Percentiles rank a stretch among this genome's conserved stretches.
phyloP scores from a whole-genome alignment of 805 yeast species.

The Wickerhamomyces ciferrii region DNA sequence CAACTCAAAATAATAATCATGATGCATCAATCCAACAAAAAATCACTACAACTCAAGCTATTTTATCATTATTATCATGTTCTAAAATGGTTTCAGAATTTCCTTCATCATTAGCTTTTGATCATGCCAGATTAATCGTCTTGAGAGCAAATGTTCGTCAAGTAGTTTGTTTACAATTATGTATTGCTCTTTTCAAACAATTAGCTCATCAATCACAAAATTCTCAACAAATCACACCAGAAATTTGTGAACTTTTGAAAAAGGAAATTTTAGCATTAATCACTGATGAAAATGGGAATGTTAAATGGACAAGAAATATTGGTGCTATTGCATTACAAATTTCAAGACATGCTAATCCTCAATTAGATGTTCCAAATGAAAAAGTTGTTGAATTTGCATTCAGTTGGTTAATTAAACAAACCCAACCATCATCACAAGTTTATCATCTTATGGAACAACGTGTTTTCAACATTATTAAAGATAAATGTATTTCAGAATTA shows the following conservation, averaged over 20 bases:
- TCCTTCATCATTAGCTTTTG: slow-evolving; percentile 81
- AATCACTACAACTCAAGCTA: slow-evolving; percentile 26
- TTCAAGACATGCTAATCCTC: slow-evolving; percentile 31
- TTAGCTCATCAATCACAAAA: slow-evolving; percentile 28
- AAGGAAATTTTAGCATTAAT: slow-evolving; percentile 74
- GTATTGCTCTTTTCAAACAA: slow-evolving; percentile 69
- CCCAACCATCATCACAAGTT: slow-evolving; percentile 76
- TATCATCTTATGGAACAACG: slow-evolving; percentile 72
- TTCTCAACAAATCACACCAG: slow-evolving; percentile 27
- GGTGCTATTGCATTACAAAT: slow-evolving; percentile 67
- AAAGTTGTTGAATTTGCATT: slow-evolving; percentile 46
- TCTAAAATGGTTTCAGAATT: slow-evolving; percentile 77
- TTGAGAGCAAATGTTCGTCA: slow-evolving; percentile 84
- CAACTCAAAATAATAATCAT: neutral
- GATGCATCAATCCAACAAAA: slow-evolving; percentile 27
- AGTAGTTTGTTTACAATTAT: slow-evolving; percentile 72
- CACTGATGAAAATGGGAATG: slow-evolving; percentile 79
- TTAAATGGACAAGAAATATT: slow-evolving; percentile 86
- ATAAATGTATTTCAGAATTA: slow-evolving; percentile 25
- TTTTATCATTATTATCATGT: slow-evolving; percentile 64
- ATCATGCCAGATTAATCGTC: slow-evolving; percentile 71
- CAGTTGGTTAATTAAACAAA: slow-evolving; percentile 79
- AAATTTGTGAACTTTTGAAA: slow-evolving; percentile 45
- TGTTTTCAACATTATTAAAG: slow-evolving; percentile 45
- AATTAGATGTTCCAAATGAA: slow-evolving; percentile 24